Evolutionary conservation across 306 rosid genomes (phyloP), one percentile per base, ranked within the genome.

Genomic region (Urtica urens): DNA sequence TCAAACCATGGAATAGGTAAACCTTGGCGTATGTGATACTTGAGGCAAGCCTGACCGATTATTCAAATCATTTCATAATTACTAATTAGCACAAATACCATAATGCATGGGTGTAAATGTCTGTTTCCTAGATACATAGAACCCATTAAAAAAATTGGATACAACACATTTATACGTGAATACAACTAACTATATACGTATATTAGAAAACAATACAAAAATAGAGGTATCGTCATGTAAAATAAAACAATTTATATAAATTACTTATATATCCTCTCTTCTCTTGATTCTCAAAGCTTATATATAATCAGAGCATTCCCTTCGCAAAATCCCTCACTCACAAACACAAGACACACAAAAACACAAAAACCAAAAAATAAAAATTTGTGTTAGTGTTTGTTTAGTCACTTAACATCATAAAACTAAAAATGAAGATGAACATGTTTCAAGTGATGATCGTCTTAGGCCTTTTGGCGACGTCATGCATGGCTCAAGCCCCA

Each of bases 401-500:
- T n/a, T n/a, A 28, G 10, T 4, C 33, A 28, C 33, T 28, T 28
- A 4, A 28, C 4, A 28, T 40, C 15, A 38, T 13, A 34, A 34
- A 34, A 34, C 48, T 44, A 15, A 41, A 33, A 17, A n/a, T 17
- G 14, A 58, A 39, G 19, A 44, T 53, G 64, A 69, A 58, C 3
- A 87, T 81, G 95, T 11, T 82, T 18, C 72, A 72, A 51, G 19
- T 77, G 43, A 29, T 90, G 10, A 23, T 90, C 30, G 22, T 90
- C 41, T 61, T 81, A 1, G 79, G 73, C 10, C 76, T 84, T 7
- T 59, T 90, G 46, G 95, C 82, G 45, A 50, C 82, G 3, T 68
- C 92, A 0, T 77, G 72, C 67, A 18, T 81, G 24, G 97, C 95
- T 1, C 97, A 90, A 45, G 75, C 94, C 20, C 97, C 97, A 0